Conservation (phyloP, 345 rosid genomes). For the Hypericum androsaemum region DNA sequence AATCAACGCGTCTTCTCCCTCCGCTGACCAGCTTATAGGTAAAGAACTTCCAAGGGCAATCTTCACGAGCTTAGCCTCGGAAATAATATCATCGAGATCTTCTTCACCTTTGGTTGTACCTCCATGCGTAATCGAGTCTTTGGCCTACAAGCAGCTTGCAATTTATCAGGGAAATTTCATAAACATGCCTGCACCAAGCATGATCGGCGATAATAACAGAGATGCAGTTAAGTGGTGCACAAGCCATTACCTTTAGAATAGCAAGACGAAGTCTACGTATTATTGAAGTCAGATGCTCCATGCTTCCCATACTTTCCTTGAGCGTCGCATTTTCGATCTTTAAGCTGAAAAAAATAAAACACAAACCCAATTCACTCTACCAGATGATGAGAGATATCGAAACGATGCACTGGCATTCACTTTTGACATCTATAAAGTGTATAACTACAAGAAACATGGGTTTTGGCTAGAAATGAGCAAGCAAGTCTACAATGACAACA, state of each 20-base stretch:
- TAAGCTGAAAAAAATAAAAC: conserved; percentile 41
- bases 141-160: conserved; percentile 34
- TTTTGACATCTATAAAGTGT: too few relatives aligned
- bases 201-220: neutral
- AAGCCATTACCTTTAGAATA: conserved; percentile 52
- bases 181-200: neutral
- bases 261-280: conserved; percentile 74
- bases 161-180: neutral
- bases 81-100: conserved; percentile 44
- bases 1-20: conserved; percentile 35
- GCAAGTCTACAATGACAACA: neutral
- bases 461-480: too few relatives aligned
- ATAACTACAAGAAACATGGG: too few relatives aligned
- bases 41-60: conserved; percentile 84
- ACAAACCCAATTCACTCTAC: neutral
- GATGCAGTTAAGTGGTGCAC: neutral
- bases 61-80: conserved; percentile 72
- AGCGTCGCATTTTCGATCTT: conserved; percentile 84
- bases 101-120: conserved; percentile 22
- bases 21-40: conserved; percentile 89
- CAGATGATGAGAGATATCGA: too few relatives aligned
- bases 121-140: conserved; percentile 34
- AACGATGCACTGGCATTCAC: too few relatives aligned
- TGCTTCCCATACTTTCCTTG: conserved; percentile 75
- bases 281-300: conserved; percentile 70